phyloP scores from a whole-genome alignment of 345 rosid species.

The Pistacia atlantica region DNA sequence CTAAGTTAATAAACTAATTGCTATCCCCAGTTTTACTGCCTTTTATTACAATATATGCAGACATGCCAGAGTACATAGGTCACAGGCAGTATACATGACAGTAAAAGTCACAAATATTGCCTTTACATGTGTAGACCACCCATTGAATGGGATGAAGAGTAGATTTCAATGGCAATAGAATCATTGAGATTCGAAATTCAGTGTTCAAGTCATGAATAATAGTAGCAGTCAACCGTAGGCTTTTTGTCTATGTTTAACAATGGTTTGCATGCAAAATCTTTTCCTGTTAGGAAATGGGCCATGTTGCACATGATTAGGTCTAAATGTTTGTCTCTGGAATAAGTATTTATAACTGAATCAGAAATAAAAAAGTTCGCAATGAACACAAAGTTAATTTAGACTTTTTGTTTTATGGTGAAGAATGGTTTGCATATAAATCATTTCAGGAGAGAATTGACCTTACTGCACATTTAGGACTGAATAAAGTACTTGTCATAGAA shows the following conservation, averaged over 20 bases:
- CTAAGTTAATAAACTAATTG: conserved; percentile 7
- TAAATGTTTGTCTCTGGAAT: not conserved
- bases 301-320: not conserved
- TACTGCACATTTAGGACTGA: not conserved
- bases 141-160: not conserved
- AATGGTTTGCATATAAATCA: not conserved
- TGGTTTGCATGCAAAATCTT: not conserved
- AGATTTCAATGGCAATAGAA: conserved; percentile 2
- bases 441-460: not conserved
- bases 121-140: not conserved
- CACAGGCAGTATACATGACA: not conserved
- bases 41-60: not conserved
- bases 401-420: not conserved
- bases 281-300: not conserved
- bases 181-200: not conserved
- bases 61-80: not conserved
- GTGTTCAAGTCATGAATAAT: not conserved
- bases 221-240: not conserved
- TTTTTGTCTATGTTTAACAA: not conserved
- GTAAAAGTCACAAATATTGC: not conserved
- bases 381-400: too few species aligned
- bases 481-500: not conserved
- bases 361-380: too few species aligned
- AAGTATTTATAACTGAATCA: too few species aligned
- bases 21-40: not conserved